These are phyloP conservation scores for Diutina mesorugosa DNA, from an alignment of 1,139 yeast genomes.

Conservation along the genomic window DNA sequence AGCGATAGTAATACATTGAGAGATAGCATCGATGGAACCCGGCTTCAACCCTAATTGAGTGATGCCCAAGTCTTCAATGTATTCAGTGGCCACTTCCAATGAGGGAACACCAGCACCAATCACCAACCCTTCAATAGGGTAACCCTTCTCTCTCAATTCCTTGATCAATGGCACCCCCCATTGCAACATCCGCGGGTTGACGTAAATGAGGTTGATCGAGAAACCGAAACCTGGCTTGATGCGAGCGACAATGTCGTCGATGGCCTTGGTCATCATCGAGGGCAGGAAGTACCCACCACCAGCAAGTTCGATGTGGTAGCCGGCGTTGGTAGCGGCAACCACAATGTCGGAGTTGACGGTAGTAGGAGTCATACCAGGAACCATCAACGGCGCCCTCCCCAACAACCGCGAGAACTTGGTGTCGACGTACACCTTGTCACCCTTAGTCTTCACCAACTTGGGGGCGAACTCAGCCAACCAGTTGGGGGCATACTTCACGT, in stretches of 20 bases:
- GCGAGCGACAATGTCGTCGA: constrained; percentile 53
- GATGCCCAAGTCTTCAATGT: constrained; percentile 82
- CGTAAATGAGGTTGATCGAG: constrained; percentile 85
- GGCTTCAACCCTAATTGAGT: constrained; percentile 96
- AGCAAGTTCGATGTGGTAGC: constrained; percentile 93
- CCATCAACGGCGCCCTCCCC: constrained; percentile 94
- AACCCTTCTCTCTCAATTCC: constrained; percentile 78
- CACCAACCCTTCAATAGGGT: constrained; percentile 90
- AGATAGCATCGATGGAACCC: constrained; percentile 89
- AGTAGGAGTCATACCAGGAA: constrained; percentile 99
- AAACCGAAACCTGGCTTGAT: constrained; percentile 80
- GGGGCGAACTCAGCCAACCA: constrained; percentile 91
- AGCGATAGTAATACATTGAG: constrained; percentile 80
- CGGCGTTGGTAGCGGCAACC: constrained; percentile 87
- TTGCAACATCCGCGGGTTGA: constrained; percentile 93
- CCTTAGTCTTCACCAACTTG: constrained; percentile 56
- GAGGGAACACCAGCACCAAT: constrained; percentile 99
- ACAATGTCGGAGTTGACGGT: constrained; percentile 92
- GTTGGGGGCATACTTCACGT: constrained; percentile 74
- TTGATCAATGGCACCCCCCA: constrained; percentile 97
- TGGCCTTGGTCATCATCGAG: constrained; percentile 56
- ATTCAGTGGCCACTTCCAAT: constrained; percentile 91
- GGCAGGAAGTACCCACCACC: constrained; percentile 97
- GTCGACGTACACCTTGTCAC: constrained; percentile 73
- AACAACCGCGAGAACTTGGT: constrained; percentile 87